phyloP scores from a whole-genome alignment of 345 rosid genomes.

The Cochlearia excelsa region DNA sequence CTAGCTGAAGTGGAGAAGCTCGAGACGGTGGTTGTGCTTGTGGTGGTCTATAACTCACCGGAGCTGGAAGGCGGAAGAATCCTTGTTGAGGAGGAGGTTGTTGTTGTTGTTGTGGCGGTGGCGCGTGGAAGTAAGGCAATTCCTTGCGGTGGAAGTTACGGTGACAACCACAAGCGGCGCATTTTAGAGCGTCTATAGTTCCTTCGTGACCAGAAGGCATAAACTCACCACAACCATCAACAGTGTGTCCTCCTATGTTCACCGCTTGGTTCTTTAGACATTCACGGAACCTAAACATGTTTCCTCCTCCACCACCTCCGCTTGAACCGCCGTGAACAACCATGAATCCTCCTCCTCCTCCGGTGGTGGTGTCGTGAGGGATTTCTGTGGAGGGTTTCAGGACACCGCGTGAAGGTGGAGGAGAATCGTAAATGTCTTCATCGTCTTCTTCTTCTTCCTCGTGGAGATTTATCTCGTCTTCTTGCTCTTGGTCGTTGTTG shows the following conservation, averaged over 20 bases:
- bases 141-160: too few relatives aligned
- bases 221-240: too few relatives aligned
- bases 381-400: conserved; percentile 27
- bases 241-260: too few relatives aligned
- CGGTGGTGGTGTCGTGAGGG: conserved; percentile 21
- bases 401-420: conserved; percentile 20
- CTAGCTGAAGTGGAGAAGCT: conserved; percentile 44
- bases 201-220: too few relatives aligned
- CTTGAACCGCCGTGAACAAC: conserved; percentile 27
- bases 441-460: conserved; percentile 42
- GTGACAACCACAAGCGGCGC: too few relatives aligned
- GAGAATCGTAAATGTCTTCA: conserved; percentile 45
- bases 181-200: too few relatives aligned
- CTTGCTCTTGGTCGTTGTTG: conserved; percentile 59
- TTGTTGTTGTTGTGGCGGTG: too few relatives aligned
- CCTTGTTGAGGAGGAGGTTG: too few relatives aligned
- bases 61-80: too few relatives aligned
- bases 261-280: too few relatives aligned
- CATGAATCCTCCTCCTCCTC: conserved; percentile 35
- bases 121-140: too few relatives aligned
- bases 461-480: conserved; percentile 53
- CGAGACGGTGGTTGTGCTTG: conserved; percentile 28
- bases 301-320: conserved; percentile 11
- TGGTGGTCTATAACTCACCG: too few relatives aligned
- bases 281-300: conserved; percentile 42